Evolutionary conservation across 2,329 filamentous ascomycete genomes (phyloP), one percentile per base, ranked within the genome.

Genomic region (Penicillium sp.): DNA sequence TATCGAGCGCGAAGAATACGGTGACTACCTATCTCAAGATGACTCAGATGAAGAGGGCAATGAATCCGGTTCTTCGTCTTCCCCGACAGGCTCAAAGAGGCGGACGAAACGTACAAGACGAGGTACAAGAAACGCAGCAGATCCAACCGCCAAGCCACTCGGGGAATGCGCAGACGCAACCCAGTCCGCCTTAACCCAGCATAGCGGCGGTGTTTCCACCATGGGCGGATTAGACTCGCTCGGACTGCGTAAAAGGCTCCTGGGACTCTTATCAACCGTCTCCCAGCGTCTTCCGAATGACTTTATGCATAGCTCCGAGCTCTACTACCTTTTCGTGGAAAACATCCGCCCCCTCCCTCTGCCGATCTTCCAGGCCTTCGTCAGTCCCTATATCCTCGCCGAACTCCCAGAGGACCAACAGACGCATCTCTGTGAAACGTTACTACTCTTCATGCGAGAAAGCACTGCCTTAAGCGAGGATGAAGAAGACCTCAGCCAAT

Each of bases 391-490:
- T 7, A 67, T 73, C 23, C 69, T 80, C 4, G 65, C 69, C 0
- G 60, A 68, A 24, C 63, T 79, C 45, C 47, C 58, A 12, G 60
- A 66, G 24, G 67, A 72, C 6, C 47, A 47, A 1, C 76, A 78
- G 42, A 72, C 75, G 27, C 76, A 75, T 2, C 74, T 87, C 25
- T 74, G 71, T 52, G 80, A 82, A 56, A 70, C 73, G 44, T 65
- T 84, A 3, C 72, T 83, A 9, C 71, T 69, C 20, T 72, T 74
- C 5, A 70, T 82, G 46, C 70, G 79, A 48, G 72, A 75, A 46
- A 71, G 63, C 37, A 66, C 64, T 18, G 72, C 70, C 12, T 72
- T 69, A 1, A 53, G 48, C 15, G 70, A 67, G 29, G 66, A 69
- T 3, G 68, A 72, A 8, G 66, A 72, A 24, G 70, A 67, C n/a